A percentile compares a stretch with the other conserved stretches of the same genome.
These are phyloP conservation scores for Macaranga tanarius DNA, from an alignment of 441 rosid genomes.

Conservation along the genomic window DNA sequence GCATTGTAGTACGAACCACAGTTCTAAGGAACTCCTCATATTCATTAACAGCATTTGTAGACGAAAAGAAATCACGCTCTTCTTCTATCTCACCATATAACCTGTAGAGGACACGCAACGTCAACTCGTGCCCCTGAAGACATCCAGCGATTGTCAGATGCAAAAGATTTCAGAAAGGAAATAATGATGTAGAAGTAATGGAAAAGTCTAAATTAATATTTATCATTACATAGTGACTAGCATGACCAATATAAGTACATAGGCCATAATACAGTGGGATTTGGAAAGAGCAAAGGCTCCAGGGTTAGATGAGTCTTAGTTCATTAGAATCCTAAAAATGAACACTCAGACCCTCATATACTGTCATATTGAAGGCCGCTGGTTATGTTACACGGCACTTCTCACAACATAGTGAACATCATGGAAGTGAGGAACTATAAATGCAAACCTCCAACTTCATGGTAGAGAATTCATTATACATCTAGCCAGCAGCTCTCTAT, in stretches of 20 bases:
- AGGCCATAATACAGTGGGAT: not conserved
- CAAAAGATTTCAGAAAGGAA: conserved; percentile 8
- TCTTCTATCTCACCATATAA: conserved; percentile 95
- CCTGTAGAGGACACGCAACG: conserved; percentile 95
- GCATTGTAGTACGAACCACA: conserved; percentile 59
- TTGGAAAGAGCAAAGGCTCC: not conserved
- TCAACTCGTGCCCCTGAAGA: conserved; percentile 99
- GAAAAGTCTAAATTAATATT: not conserved
- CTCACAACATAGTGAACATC: conserved; percentile 3
- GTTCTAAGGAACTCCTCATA: conserved; percentile 75
- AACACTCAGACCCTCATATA: conserved; percentile 8
- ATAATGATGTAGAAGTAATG: conserved; percentile 11
- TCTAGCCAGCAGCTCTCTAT: not conserved
- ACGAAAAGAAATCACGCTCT: conserved; percentile 91
- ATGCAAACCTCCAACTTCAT: not conserved
- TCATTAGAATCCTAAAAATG: not conserved
- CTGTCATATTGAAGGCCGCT: not conserved
- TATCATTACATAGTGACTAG: not conserved
- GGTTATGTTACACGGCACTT: not conserved
- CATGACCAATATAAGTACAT: conserved; percentile 13
- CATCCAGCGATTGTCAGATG: conserved; percentile 46
- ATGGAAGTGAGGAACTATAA: conserved; percentile 5
- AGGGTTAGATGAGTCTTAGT: not conserved
- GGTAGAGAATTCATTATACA: not conserved
- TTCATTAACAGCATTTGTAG: conserved; percentile 85